Evolutionary conservation across 129 eudicot genomes (phyloP).

Genomic region (Lactuca sativa): DNA sequence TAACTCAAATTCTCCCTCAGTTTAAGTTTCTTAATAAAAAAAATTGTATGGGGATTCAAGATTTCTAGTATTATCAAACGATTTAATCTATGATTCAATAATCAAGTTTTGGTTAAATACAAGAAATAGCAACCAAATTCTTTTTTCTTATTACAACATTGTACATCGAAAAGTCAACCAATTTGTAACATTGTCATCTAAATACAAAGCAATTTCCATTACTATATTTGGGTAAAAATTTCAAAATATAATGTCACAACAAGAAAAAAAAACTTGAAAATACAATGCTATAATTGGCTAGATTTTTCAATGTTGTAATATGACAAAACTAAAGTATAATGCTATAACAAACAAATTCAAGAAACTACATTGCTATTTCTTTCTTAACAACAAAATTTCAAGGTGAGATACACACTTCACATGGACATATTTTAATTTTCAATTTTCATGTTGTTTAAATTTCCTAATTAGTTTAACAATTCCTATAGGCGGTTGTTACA

Average conservation of each 20-base stretch:
- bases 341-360: background rate
- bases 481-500: constrained; percentile 77
- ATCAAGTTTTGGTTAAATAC: too few species aligned
- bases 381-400: background rate
- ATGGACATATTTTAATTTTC: background rate
- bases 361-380: background rate
- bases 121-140: too few species aligned
- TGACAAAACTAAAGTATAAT: too few species aligned
- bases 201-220: too few species aligned
- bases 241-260: too few species aligned
- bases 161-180: too few species aligned
- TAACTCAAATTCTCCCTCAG: background rate
- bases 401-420: background rate
- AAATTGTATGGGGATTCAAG: background rate
- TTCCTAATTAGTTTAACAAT: constrained; percentile 1
- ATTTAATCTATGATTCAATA: too few species aligned
- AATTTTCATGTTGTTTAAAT: background rate
- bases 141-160: too few species aligned
- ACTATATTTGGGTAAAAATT: too few species aligned
- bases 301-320: background rate
- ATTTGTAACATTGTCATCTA: too few species aligned
- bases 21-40: background rate
- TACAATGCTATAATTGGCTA: background rate
- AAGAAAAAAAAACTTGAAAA: too few species aligned
- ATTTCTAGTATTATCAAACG: background rate